Base-by-base conservation (phyloP, 768 basidiomycete genomes). In the Termitomyces sp. region DNA sequence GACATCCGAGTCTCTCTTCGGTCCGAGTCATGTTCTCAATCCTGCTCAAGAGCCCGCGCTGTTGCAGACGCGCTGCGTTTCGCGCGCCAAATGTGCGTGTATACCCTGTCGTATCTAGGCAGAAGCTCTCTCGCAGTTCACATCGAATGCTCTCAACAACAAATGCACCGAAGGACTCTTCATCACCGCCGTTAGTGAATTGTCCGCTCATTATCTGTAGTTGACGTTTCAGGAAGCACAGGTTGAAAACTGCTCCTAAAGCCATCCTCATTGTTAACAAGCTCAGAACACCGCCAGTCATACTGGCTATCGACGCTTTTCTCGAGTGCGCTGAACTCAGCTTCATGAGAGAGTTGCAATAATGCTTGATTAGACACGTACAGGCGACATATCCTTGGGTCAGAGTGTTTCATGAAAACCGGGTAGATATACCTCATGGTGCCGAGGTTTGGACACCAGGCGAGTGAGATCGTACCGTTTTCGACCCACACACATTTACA, bases 181-280 rank as follows among this genome's bases (percentile, higher is more conserved):
- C 54, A 36, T 52, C 61, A 13, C 57, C 58, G 26, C 57, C 56
- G 64, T 66, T 31, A 60, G 65, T 63, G 33, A 15, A 34, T 37
- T 33, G 26, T 45, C 51, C 36, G 34, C 49, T 52, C 44, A 33
- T 44, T 20, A 26, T 52, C 55, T 39, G 29, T 51, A 29, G 31
- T 69, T 75, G 62, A 74, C 65, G 47, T 60, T 65, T 42, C 63
- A 61, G 60, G 60, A 72, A 74, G 72, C 65, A 74, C 66, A 79
- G 78, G 66, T 66, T 66, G 68, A 60, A 69, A 20, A 66, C 71
- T 51, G 76, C 81, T 26, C 86, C 83, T 44, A 82, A 83, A 66
- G 77, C 82, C 45, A 84, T 90, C 42, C 80, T 92, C 52, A 81
- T 92, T 60, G 88, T 92, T 15, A 92, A 92, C 74, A 92, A 92